Evolutionary conservation across 202 grass and related monocot genomes (phyloP), one percentile per base, ranked within the genome.

Genomic region (Sporobolus alterniflorus): DNA sequence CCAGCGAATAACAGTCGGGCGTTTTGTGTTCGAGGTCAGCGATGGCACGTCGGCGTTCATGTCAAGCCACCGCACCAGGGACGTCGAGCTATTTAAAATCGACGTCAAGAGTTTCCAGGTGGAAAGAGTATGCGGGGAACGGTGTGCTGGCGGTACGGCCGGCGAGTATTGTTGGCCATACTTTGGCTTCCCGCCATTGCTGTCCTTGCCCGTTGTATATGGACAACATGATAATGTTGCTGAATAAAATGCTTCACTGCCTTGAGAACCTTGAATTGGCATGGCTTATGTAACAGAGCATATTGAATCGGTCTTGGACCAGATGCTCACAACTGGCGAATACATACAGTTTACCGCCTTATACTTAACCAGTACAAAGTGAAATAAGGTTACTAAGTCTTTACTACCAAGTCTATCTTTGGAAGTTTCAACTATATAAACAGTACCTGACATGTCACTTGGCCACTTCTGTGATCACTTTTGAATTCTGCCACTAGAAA

Each of bases 171-270:
- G 66, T 48, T 82, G 77, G 83, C 78, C 88, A 0, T 86, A 82
- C 83, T 82, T 90, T 5, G 79, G 83, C 60, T 82, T 90, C 79
- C 83, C 83, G 32, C 73, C 88, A 13, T 78, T 46, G 73, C 60
- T 90, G 78, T 62, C 78, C 41, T 54, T 83, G 61, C 88, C 88
- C 21, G 86, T 73, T 68, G 60, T 90, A 11, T 39, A 20, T 78
- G 82, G 85, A 8, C 41, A 21, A 33, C 54, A 33, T 32, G 24
- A 22, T 22, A 34, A 64, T 16, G 4, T 34, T 16, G 32, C 11
- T 46, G 18, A 46, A 51, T 1, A 70, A 39, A 39, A 39, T 39
- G 36, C 7, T 39, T 3, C 4, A 39, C 36, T 39, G 7, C 36
- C 36, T 7, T 39, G 21, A 9, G 40, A 80, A 21, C 5, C 46